Evolutionary conservation across 176 grass and related monocot species (phyloP).

Genomic region (Tuctoria greenei): DNA sequence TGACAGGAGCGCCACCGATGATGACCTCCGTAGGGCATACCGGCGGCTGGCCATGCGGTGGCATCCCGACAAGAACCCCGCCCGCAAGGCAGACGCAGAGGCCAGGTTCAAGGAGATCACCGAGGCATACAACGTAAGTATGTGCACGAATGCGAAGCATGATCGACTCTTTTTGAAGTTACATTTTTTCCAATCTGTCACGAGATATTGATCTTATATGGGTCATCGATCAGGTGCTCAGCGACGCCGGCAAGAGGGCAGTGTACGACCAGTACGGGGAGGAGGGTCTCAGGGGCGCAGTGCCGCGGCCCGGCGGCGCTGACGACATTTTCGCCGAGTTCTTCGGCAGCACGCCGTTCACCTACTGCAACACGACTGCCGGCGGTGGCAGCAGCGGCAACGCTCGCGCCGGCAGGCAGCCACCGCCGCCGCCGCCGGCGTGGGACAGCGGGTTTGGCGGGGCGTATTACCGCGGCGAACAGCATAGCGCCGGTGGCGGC

Average conservation of each 20-base stretch:
- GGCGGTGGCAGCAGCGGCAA: neutral
- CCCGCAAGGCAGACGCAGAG: slow-evolving; percentile 47
- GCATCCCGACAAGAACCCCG: slow-evolving; percentile 89
- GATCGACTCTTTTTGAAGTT: neutral
- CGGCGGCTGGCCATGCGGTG: slow-evolving; percentile 76
- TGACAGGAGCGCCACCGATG: slow-evolving; percentile 35
- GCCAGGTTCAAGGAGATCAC: slow-evolving; percentile 62
- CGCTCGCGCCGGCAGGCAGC: slow-evolving; percentile 35
- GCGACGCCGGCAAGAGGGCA: slow-evolving; percentile 62
- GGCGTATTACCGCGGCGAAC: neutral
- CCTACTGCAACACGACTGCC: slow-evolving; percentile 33
- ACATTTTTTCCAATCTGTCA: neutral
- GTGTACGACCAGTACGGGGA: slow-evolving; percentile 75
- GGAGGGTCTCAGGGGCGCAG: slow-evolving; percentile 42
- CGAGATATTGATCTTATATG: neutral
- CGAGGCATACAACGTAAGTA: slow-evolving; percentile 55
- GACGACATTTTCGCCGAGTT: slow-evolving; percentile 87
- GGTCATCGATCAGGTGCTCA: slow-evolving; percentile 54
- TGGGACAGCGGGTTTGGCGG: slow-evolving; percentile 34
- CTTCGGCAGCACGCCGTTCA: slow-evolving; percentile 69
- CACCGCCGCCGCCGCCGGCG: slow-evolving; percentile 16
- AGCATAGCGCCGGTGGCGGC: slow-evolving; percentile 6
- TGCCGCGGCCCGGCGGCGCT: neutral
- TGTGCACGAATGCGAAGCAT: neutral
- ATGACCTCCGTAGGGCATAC: slow-evolving; percentile 61